Percentiles rank a stretch among this genome's conserved stretches.
phyloP scores from a whole-genome alignment of 1,284 basidiomycete species.

The Singerocomus inundabilis region DNA sequence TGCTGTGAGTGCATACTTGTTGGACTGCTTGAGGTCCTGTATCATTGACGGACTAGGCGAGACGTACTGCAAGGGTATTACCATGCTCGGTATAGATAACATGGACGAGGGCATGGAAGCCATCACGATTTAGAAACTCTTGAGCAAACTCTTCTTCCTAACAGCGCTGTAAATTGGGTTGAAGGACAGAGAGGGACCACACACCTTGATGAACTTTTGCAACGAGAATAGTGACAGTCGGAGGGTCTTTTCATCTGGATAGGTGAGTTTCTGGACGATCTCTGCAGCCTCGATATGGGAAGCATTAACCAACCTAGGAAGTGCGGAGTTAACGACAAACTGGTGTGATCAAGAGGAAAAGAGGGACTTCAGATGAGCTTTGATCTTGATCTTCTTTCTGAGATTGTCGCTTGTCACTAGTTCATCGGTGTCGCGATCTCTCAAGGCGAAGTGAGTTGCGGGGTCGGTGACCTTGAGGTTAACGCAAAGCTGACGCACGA shows the following conservation, averaged over 20 bases:
- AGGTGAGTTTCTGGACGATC: conserved; percentile 69
- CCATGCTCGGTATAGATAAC: conserved; percentile 71
- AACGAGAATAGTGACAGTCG: conserved; percentile 76
- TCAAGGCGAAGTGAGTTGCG: conserved; percentile 77
- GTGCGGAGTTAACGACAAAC: conserved; percentile 2
- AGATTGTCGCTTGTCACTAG: conserved; percentile 91
- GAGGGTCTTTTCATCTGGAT: conserved; percentile 61
- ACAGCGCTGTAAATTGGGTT: neutral
- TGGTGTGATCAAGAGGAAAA: neutral
- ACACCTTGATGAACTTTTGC: conserved; percentile 77
- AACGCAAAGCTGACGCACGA: conserved; percentile 73
- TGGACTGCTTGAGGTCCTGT: conserved; percentile 8
- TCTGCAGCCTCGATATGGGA: conserved; percentile 82
- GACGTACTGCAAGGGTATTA: conserved; percentile 80
- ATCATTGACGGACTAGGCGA: conserved; percentile 12
- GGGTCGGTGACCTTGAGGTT: conserved; percentile 84
- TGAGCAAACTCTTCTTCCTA: conserved; percentile 87
- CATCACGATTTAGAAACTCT: conserved; percentile 81
- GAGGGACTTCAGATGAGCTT: conserved; percentile 77
- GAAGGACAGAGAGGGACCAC: neutral
- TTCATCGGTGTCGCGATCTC: conserved; percentile 83
- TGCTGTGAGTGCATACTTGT: conserved; percentile 77
- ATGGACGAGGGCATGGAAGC: conserved; percentile 72
- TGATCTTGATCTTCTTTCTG: conserved; percentile 77
- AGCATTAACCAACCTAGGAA: conserved; percentile 70